phyloP scores from a whole-genome alignment of 768 basidiomycete genomes.

The Pulveroboletus frians region DNA sequence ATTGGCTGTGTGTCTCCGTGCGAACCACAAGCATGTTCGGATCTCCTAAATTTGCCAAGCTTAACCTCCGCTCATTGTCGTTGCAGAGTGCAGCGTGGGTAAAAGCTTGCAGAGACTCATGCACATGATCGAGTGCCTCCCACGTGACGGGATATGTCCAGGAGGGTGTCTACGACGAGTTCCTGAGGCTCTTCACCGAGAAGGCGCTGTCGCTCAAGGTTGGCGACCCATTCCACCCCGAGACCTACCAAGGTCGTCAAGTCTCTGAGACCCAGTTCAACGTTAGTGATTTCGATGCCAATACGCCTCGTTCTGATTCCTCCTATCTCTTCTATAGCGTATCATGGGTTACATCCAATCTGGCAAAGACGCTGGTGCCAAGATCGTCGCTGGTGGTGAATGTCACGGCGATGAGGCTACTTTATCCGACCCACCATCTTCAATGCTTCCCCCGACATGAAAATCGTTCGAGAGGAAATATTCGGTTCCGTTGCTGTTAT shows the following conservation, averaged over 20 bases:
- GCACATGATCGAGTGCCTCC: no score
- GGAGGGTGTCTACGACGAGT: constrained; percentile 71
- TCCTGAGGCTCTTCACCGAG: constrained; percentile 54
- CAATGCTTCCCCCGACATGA: constrained; percentile 61
- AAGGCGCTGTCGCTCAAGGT: constrained; percentile 53
- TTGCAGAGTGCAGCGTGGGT: no score
- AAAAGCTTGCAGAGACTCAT: no score
- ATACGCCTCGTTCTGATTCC: not conserved
- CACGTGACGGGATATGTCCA: no score
- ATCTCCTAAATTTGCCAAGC: no score
- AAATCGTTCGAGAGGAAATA: constrained; percentile 71
- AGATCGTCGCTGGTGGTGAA: constrained; percentile 56
- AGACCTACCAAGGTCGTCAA: constrained; percentile 71
- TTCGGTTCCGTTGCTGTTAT: constrained; percentile 79
- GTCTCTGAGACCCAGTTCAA: constrained; percentile 72
- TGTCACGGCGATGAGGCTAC: constrained; percentile 57
- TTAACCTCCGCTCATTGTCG: no score
- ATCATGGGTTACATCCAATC: no score
- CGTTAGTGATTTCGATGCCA: constrained; percentile 35
- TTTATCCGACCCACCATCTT: constrained; percentile 77
- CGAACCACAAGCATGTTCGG: no score
- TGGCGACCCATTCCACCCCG: constrained; percentile 63
- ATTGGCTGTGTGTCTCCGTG: no score
- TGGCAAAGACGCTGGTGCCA: no score
- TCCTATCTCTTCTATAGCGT: constrained; percentile 38